These are phyloP conservation scores for Pseudozyma sp. DNA, from an alignment of 1,284 basidiomycete genomes.

Conservation along the genomic window DNA sequence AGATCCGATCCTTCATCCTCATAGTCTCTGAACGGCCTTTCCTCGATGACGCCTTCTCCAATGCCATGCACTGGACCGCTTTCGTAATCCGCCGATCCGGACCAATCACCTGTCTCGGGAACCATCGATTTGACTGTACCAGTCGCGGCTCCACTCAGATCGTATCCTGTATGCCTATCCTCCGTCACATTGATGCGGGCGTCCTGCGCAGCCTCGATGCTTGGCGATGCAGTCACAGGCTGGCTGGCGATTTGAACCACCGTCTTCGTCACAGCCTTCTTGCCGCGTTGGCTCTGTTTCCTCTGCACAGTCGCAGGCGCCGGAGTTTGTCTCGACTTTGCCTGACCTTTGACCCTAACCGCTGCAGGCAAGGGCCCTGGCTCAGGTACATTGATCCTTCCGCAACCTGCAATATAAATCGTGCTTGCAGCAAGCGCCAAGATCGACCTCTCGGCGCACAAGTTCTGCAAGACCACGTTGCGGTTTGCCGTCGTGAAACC, in stretches of 20 bases:
- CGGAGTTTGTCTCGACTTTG: constrained; percentile 1
- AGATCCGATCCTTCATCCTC: constrained; percentile 44
- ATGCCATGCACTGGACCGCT: constrained; percentile 4
- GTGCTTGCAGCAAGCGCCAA: constrained; percentile 35
- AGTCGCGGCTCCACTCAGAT: constrained; percentile 14
- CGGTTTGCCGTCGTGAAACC: constrained; percentile 45
- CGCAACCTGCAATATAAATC: constrained; percentile 31
- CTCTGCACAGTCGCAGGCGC: not conserved
- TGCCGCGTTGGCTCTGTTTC: constrained; percentile 2
- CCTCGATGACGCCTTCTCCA: not conserved
- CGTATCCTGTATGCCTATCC: constrained; percentile 23
- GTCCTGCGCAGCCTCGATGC: constrained; percentile 10
- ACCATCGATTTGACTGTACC: constrained; percentile 45
- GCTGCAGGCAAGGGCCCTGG: not conserved
- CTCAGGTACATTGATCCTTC: constrained; percentile 28
- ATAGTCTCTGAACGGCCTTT: constrained; percentile 38
- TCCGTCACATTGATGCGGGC: constrained; percentile 25
- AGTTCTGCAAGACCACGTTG: constrained; percentile 39
- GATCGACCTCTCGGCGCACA: constrained; percentile 33
- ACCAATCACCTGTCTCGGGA: constrained; percentile 43
- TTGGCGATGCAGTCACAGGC: not conserved
- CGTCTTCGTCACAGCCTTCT: not conserved
- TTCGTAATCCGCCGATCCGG: constrained; percentile 11
- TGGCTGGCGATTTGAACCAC: not conserved
- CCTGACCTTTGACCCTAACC: constrained; percentile 2